phyloP scores from a whole-genome alignment of 116 monocot species.

The Trichopus zeylanicus region DNA sequence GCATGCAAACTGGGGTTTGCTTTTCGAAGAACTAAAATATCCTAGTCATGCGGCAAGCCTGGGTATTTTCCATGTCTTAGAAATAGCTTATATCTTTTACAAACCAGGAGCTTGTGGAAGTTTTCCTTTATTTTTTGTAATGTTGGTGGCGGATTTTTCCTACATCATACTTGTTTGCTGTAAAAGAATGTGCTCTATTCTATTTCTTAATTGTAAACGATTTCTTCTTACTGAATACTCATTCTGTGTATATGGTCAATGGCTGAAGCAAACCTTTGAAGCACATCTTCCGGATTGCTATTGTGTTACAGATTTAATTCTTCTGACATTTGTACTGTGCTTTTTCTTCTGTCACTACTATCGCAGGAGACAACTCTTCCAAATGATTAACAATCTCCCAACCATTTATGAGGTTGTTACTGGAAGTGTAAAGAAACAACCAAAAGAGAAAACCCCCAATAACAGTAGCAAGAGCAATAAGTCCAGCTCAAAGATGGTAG shows the following conservation, averaged over 20 bases:
- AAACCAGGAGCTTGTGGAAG: neutral
- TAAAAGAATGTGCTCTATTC: no score
- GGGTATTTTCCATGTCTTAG: no score
- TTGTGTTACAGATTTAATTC: neutral
- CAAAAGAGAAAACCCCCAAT: constrained; percentile 55
- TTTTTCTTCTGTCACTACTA: neutral
- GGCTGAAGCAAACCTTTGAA: neutral
- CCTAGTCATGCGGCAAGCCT: no score
- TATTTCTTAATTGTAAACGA: no score
- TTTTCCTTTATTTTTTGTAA: neutral
- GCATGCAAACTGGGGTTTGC: no score
- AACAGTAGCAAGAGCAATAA: constrained; percentile 62
- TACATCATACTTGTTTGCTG: no score
- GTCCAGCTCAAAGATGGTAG: constrained; percentile 15
- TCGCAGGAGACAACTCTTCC: constrained; percentile 63
- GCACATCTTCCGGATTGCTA: no score
- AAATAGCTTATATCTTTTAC: neutral
- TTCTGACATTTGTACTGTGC: neutral
- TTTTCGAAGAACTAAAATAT: no score
- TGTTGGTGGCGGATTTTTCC: no score
- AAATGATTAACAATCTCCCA: constrained; percentile 76
- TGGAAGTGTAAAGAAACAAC: constrained; percentile 49
- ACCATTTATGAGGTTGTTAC: constrained; percentile 80
- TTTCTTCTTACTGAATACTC: no score
- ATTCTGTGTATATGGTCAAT: neutral